Evolutionary conservation across 306 rosid species (phyloP), one percentile per base, ranked within the genome.

Genomic region (Dryas octopetala): DNA sequence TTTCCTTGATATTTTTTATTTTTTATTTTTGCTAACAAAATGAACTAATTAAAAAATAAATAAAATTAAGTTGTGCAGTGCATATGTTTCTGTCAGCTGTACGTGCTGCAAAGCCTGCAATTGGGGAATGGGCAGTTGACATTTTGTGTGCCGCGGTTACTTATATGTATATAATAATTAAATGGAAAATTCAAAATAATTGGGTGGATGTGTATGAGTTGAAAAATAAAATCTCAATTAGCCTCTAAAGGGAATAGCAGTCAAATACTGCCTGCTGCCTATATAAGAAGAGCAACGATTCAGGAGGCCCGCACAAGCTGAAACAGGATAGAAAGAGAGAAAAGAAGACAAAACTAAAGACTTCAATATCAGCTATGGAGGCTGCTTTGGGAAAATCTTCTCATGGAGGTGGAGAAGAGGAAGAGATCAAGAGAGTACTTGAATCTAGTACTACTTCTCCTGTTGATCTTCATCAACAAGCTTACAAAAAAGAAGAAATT

Each of bases 241-340:
- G 43, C 8, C 16, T 70, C 61, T 70, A 50, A 59, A 38, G 41
- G 78, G 80, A 69, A 41, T 66, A 77, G 45, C 72, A 78, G 96
- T 92, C 89, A 90, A 86, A 86, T 77, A 61, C 85, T 82, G 78
- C 87, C 80, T 71, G 85, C 96, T 81, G 55, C 50, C 81, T 85
- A 82, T 81, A 79, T 71, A 78, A 76, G 66, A 46, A 59, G 54
- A 46, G 3, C 14, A 43, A 44, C 11, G 7, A 71, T n/a, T 32
- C 38, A 53, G 16, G 65, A 50, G 71, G 44, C 43, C 55, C 77
- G 57, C 67, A 69, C 15, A 73, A 19, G 40, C 68, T 14, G 46
- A 59, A 73, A 15, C 41, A 40, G 55, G 58, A 57, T 16, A 14
- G 8, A 6, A 68, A 61, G 38, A 16, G 10, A 43, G 13, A 13